Evolutionary conservation across 2,329 filamentous ascomycete species (phyloP), one percentile per base, ranked within the genome.

Genomic region (Aspergillus sp.): DNA sequence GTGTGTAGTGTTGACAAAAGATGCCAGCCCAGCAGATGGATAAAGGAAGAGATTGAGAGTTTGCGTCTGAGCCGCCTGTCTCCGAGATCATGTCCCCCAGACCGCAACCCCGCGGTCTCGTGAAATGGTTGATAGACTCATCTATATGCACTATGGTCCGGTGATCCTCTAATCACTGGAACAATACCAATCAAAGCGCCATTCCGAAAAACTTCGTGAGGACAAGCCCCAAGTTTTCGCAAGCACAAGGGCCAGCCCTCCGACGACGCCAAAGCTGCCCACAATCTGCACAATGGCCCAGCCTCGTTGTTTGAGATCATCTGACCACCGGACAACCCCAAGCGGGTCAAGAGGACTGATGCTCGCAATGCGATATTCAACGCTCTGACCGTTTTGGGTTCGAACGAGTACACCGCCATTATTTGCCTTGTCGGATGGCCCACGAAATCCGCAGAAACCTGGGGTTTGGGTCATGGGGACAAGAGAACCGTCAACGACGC

Each of bases 231-330:
- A 80, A 22, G 74, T 71, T 60, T 76, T 78, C 19, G 80, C 78
- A 54, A 89, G 72, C 85, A 86, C 91, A 53, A 91, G 81, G 23
- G 88, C 85, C 41, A 94, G 74, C 15, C 90, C 91, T 3, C 92
- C 90, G 3, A 96, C 74, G 30, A 95, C 79, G 0, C 92, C 89
- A 57, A 93, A 81, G 55, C 90, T 87, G 15, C 92, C 90, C 23
- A 93, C 76, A 6, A 96, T 80, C 73, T 93, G 90, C 43, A 96
- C 79, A 0, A 90, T 84, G 51, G 90, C 76, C 80, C 88, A 88
- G 0, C 91, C 86, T 50, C 84, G 85, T 49, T 84, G 83, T 68
- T 84, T 87, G 45, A 96, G 71, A 41, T 87, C 85, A 22, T 90
- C 87, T 3, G 86, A 85, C 65, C 93, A 84, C 64, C 88, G 83